Percentiles rank a stretch among this genome's conserved stretches.
phyloP scores from a whole-genome alignment of 2,329 filamentous ascomycete species.

The Chrysoporthe austroafricana region DNA sequence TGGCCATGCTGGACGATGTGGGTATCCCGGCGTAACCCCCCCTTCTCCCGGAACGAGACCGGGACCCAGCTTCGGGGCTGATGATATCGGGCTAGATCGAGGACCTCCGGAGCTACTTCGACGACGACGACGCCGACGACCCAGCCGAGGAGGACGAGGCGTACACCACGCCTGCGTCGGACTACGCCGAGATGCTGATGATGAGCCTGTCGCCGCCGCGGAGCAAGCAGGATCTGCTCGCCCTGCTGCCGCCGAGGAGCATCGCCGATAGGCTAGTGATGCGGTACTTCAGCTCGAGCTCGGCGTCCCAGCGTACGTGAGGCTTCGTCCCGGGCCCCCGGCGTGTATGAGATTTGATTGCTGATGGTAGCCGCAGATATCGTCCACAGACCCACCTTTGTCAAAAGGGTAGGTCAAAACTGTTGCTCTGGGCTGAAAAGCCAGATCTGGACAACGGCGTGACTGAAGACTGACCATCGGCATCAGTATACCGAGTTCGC shows the following conservation, averaged over 20 bases:
- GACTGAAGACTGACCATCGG: background rate
- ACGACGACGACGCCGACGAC: constrained; percentile 50
- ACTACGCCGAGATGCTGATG: constrained; percentile 49
- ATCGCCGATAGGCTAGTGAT: constrained; percentile 55
- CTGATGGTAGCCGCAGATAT: constrained; percentile 45
- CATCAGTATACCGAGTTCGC: constrained; percentile 54
- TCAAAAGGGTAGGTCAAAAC: constrained; percentile 44
- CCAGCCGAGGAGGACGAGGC: constrained; percentile 35
- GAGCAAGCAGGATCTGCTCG: constrained; percentile 51
- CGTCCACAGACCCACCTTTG: constrained; percentile 57
- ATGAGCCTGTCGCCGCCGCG: constrained; percentile 43
- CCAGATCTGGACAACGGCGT: no score
- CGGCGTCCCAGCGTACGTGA: constrained; percentile 53
- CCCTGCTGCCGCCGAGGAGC: constrained; percentile 49
- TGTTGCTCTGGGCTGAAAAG: constrained; percentile 14
- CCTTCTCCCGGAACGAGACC: background rate
- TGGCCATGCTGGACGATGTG: constrained; percentile 64
- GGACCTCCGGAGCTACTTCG: constrained; percentile 62
- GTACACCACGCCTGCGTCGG: constrained; percentile 40
- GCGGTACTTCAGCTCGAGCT: constrained; percentile 57
- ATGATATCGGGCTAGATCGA: constrained; percentile 51
- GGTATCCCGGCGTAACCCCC: background rate
- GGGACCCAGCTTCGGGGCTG: background rate
- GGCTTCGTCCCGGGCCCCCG: background rate
- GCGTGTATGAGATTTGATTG: background rate